Base-by-base conservation (phyloP, 2,329 filamentous ascomycete genomes). In the Ophiosphaerella herpotricha region DNA sequence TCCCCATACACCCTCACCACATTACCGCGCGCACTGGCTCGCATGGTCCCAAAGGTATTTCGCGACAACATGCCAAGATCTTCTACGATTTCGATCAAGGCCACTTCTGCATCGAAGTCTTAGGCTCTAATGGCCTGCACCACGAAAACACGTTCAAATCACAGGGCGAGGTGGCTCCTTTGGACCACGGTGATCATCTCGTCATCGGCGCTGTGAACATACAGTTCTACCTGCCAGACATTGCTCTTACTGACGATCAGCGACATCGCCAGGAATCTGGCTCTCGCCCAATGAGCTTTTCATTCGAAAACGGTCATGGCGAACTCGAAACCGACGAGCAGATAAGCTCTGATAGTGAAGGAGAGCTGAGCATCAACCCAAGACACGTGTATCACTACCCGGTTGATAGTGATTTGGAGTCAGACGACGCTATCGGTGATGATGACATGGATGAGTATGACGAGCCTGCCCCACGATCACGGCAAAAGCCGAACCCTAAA, bases 191-290 rank as follows among this genome's bases (percentile, higher is more conserved):
- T 32, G 84, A 85, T 56, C 75, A 79, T n/a, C 78, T 92, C 34
- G 85, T 89, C 66, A 87, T 92, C 67, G 88, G 88, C 48, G 84
- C 85, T 52, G 82, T 92, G 3, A 78, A 80, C 39, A 85, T 92
- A 55, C 76, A 75, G 12, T 91, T 92, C 68, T 76, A 84, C 38
- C 83, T 91, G 57, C 89, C 88, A 36, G 70, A 74, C 38, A 60
- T 69, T 8, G 67, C 66, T 2, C 57, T 71, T 26, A 68, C 82
- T 5, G 83, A 86, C 55, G 78, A 82, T 41, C 68, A 74, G 43
- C 73, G 75, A 2, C 75, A 77, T 24, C 70, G 78, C 14, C 80
- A 83, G 46, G 81, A 84, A 42, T 72, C 73, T 4, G 74, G 75
- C 26, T 76, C 66, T 33, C 80, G 79, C 54, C 77, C 86, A 57